phyloP scores from a whole-genome alignment of 2,329 filamentous ascomycete genomes.

The Fusarium cyanostomum region DNA sequence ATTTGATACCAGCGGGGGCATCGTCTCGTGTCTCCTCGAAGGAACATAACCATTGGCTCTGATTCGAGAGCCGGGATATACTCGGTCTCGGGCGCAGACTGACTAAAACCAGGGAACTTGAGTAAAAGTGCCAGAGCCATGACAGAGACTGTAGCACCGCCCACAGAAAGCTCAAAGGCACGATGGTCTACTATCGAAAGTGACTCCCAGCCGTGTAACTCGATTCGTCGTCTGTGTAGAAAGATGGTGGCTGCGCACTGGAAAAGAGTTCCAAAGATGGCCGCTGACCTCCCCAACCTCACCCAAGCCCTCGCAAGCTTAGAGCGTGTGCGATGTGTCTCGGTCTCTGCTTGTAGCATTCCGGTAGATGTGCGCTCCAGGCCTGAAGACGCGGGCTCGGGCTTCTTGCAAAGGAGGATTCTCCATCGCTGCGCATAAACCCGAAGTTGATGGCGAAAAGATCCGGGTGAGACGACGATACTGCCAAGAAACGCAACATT shows the following conservation, averaged over 20 bases:
- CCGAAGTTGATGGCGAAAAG: background rate
- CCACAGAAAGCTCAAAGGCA: slow-evolving; percentile 16
- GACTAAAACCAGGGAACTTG: slow-evolving; percentile 5
- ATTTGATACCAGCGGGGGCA: slow-evolving; percentile 13
- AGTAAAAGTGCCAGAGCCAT: slow-evolving; percentile 15
- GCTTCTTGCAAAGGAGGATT: slow-evolving; percentile 2
- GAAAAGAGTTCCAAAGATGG: background rate
- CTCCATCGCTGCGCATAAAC: slow-evolving; percentile 4
- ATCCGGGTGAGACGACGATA: background rate
- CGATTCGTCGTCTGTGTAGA: background rate
- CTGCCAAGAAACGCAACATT: background rate
- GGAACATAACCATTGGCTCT: slow-evolving; percentile 8
- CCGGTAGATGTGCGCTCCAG: rapidly evolving
- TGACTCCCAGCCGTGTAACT: background rate
- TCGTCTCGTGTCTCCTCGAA: slow-evolving; percentile 1
- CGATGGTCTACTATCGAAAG: slow-evolving; percentile 15
- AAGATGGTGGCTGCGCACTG: slow-evolving; percentile 16
- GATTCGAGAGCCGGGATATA: background rate
- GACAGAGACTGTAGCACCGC: background rate
- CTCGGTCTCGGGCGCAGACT: background rate
- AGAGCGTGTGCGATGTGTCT: background rate
- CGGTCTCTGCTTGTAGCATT: background rate
- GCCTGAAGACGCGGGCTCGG: rapidly evolving
- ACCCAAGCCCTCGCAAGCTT: background rate
- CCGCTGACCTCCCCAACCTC: background rate